Evolutionary conservation across 352 stramenopile species (phyloP).

Genomic region (Thalassiosira sp.): DNA sequence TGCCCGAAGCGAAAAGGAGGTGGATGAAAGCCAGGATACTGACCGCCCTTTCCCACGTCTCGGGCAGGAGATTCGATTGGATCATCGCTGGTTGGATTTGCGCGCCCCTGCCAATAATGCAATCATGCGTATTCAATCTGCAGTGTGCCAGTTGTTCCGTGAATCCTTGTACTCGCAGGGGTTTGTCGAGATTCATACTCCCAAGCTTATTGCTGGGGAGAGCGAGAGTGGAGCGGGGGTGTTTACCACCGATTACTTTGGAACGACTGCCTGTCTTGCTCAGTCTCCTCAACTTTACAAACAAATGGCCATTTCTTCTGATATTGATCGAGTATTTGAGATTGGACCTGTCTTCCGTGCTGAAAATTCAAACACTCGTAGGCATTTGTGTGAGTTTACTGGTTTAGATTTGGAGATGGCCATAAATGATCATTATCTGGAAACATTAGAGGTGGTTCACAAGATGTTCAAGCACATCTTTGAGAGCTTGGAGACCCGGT

Average conservation of each 20-base stretch:
- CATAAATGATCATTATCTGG: slow-evolving; percentile 99
- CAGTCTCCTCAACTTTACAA: slow-evolving; percentile 98
- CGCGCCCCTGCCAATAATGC: slow-evolving; percentile 97
- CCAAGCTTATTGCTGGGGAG: slow-evolving; percentile 97
- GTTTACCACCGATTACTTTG: slow-evolving; percentile 99
- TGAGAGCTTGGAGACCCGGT: slow-evolving; percentile 85
- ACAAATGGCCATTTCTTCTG: slow-evolving; percentile 92
- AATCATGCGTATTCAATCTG: slow-evolving; percentile 97
- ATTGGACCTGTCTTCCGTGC: slow-evolving; percentile 98
- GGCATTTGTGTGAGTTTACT: slow-evolving; percentile 83
- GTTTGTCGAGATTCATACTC: slow-evolving; percentile 99
- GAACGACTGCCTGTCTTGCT: slow-evolving; percentile 93
- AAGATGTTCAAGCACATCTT: slow-evolving; percentile 99
- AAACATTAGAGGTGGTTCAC: slow-evolving; percentile 92
- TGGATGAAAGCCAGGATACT: slow-evolving; percentile 79
- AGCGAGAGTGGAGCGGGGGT: slow-evolving; percentile 96
- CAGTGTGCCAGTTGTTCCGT: slow-evolving; percentile 96
- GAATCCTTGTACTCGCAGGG: slow-evolving; percentile 92
- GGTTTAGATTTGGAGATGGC: slow-evolving; percentile 98
- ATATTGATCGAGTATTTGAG: slow-evolving; percentile 86
- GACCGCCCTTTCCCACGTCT: slow-evolving; percentile 77
- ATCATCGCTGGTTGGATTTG: slow-evolving; percentile 95
- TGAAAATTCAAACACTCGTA: slow-evolving; percentile 96
- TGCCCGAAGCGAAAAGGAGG: slow-evolving; percentile 86
- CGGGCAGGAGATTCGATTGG: slow-evolving; percentile 89